Conservation (phyloP, 352 stramenopile species). For the Globisporangium viniferum region DNA sequence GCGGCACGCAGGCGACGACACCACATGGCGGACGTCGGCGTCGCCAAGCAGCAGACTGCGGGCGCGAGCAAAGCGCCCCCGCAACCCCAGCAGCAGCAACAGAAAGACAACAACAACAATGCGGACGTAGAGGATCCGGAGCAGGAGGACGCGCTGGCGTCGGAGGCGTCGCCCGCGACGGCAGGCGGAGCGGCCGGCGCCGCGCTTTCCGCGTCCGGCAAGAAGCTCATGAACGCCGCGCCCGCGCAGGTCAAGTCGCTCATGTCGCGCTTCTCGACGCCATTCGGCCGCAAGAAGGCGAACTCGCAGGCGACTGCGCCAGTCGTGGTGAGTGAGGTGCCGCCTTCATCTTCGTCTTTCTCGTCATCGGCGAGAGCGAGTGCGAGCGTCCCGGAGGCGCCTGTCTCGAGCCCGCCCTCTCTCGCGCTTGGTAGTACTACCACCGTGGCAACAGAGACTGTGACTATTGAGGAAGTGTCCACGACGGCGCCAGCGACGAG, state of each 20-base stretch:
- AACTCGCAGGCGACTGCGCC: not conserved
- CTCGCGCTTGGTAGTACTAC: not conserved
- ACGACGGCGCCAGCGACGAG: not conserved
- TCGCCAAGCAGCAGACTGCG: not conserved
- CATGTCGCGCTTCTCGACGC: constrained; percentile 22
- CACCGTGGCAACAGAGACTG: not conserved
- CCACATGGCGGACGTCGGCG: not conserved
- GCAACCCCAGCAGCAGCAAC: not conserved
- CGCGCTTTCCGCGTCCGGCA: constrained; percentile 12
- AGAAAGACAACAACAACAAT: constrained; percentile 9
- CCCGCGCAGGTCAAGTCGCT: constrained; percentile 20
- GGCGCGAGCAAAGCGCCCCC: not conserved
- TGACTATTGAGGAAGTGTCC: not conserved
- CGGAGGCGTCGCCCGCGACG: not conserved
- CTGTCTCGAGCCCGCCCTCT: not conserved
- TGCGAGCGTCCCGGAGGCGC: not conserved
- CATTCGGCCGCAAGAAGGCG: constrained; percentile 17
- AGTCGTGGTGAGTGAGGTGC: not conserved
- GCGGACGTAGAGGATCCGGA: constrained; percentile 19
- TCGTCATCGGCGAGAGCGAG: not conserved
- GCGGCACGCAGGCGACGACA: not conserved
- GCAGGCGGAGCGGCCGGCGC: not conserved
- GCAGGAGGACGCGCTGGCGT: constrained; percentile 17
- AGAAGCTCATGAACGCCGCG: constrained; percentile 21
- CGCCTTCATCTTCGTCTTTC: not conserved